phyloP scores from a whole-genome alignment of 2,329 filamentous ascomycete species.

The Paradendryphiella salina region DNA sequence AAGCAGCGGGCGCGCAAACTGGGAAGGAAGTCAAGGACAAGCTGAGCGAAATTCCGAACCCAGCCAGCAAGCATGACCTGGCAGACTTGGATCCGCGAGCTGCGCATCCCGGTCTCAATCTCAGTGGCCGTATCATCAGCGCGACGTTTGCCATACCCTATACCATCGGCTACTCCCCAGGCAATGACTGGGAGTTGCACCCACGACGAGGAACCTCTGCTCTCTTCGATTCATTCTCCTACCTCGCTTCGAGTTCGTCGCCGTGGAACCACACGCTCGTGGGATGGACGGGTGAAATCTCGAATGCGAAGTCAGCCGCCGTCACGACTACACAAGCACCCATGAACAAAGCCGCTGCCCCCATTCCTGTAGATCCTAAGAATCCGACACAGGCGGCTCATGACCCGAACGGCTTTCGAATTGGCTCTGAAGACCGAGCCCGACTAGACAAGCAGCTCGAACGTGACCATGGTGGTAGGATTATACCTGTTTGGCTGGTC shows the following conservation, averaged over 20 bases:
- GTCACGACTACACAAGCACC: constrained; percentile 52
- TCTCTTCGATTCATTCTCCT: constrained; percentile 85
- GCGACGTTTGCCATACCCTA: constrained; percentile 67
- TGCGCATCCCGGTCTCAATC: constrained; percentile 60
- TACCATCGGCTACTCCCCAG: constrained; percentile 57
- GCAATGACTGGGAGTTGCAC: constrained; percentile 67
- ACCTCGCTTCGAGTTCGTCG: constrained; percentile 80
- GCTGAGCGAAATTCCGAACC: constrained; percentile 52
- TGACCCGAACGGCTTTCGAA: constrained; percentile 68
- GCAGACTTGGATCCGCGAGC: constrained; percentile 58
- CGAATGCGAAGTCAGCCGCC: constrained; percentile 37
- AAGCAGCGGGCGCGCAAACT: constrained; percentile 51
- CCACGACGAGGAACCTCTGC: constrained; percentile 85
- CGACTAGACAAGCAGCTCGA: constrained; percentile 74
- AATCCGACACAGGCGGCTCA: constrained; percentile 61
- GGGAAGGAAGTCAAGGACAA: constrained; percentile 58
- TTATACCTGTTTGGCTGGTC: constrained; percentile 85
- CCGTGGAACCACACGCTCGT: constrained; percentile 92
- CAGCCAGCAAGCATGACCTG: constrained; percentile 46
- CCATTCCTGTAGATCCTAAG: constrained; percentile 71
- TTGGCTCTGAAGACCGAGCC: constrained; percentile 70
- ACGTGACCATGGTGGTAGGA: constrained; percentile 73
- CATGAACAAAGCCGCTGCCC: constrained; percentile 74
- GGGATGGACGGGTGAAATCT: constrained; percentile 85
- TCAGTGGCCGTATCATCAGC: constrained; percentile 66